Evolutionary conservation across 2,329 filamentous ascomycete genomes (phyloP).

Genomic region (Thyridium curvatum): DNA sequence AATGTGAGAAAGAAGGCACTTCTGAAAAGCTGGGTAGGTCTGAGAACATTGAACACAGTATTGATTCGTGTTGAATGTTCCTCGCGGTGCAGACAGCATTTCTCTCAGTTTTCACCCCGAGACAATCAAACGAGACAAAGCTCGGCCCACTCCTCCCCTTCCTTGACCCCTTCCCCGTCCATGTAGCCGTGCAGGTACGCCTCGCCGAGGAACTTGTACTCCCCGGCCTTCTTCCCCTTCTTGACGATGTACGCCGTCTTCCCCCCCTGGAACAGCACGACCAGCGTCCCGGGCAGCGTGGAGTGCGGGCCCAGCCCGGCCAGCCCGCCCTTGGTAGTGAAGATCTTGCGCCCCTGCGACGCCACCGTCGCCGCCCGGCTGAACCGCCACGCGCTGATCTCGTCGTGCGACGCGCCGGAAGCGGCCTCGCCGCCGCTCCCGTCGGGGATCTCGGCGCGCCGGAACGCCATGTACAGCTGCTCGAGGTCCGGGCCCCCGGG

Average conservation of each 20-base stretch:
- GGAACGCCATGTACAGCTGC: too few species aligned
- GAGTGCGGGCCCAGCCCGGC: not conserved
- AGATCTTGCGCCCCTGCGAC: constrained; percentile 1
- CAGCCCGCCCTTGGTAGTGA: not conserved
- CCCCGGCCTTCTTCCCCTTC: not conserved
- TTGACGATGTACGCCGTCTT: constrained; percentile 1
- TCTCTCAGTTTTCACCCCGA: constrained; percentile 5
- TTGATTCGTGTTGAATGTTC: too few species aligned
- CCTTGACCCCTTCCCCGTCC: constrained; percentile 1
- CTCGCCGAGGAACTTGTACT: constrained; percentile 1
- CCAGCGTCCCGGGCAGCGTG: not conserved
- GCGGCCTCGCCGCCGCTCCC: not conserved
- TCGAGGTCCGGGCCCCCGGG: too few species aligned
- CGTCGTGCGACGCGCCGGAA: too few species aligned
- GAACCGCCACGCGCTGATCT: not conserved
- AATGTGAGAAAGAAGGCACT: too few species aligned
- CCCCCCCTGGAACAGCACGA: constrained; percentile 1
- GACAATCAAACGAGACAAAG: not conserved
- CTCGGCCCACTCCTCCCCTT: not conserved
- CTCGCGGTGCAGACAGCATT: too few species aligned
- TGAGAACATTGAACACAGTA: too few species aligned
- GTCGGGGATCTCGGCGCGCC: not conserved
- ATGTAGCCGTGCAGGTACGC: constrained; percentile 3
- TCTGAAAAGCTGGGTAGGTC: too few species aligned
- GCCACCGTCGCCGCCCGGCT: not conserved